phyloP scores from a whole-genome alignment of 1,139 yeast species.

The Citeromyces siamensis region DNA sequence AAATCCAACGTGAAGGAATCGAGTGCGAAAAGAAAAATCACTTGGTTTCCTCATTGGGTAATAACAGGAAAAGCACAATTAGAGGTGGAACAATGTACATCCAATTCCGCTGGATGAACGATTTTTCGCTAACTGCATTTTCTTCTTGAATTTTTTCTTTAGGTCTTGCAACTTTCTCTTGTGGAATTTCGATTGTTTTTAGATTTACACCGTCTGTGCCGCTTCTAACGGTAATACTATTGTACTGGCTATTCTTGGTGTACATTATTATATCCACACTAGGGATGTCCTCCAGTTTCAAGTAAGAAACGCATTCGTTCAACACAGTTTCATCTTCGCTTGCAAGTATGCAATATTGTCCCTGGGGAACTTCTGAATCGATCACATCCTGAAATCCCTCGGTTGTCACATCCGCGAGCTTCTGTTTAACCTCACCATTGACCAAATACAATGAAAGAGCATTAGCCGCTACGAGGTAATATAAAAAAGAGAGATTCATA shows the following conservation, averaged over 20 bases:
- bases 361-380: neutral
- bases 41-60: neutral
- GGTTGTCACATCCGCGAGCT: too few relatives aligned
- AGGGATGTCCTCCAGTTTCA: neutral
- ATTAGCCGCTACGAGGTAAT: too few relatives aligned
- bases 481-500: too few relatives aligned
- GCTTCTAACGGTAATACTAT: neutral
- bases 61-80: constrained; percentile 18
- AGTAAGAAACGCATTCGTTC: neutral
- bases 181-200: neutral
- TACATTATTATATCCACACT: neutral
- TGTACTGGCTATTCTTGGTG: neutral
- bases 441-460: too few relatives aligned
- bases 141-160: constrained; percentile 7
- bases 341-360: neutral
- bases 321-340: neutral
- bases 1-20: too few relatives aligned
- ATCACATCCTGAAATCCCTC: too few relatives aligned
- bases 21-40: neutral
- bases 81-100: constrained; percentile 30
- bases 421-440: too few relatives aligned
- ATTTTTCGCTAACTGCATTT: constrained; percentile 24
- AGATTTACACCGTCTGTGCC: neutral
- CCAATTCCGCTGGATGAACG: constrained; percentile 45
- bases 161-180: constrained; percentile 1